Base-by-base conservation (phyloP, 78 protist species). In the Blattamonas nauphoetae region DNA sequence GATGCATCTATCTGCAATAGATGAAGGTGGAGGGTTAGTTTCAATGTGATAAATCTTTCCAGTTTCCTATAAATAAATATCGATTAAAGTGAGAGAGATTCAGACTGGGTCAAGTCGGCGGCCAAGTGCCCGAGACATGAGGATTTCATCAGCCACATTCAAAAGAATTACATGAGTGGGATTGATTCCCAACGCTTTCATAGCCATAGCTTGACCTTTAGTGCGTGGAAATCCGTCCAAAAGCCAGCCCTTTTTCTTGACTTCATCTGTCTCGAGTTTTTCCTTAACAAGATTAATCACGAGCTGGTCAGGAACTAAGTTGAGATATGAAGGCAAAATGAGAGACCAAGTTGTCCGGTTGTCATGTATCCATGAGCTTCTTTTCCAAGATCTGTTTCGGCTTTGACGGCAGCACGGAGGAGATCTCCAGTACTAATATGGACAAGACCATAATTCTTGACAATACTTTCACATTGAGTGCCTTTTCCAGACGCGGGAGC, bases 191-290 rank as follows among this genome's bases (percentile, higher is more conserved):
- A 1, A 41, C 29, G n/a, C 1, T 21, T 11, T 1, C 21, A 87
- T 1, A 2, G 33, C 4, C 21, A 4, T 21, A 32, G 89, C 89
- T 43, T 87, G 89, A 1, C 81, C 36, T 1, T 34, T 1, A 0
- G 45, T 80, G 29, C 89, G 89, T 0, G 89, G 89, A 71, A 87
- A 87, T 1, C 89, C 89, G 64, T 87, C 89, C 1, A 87, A 42
- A 34, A 87, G 45, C 78, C 43, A 87, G 1, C 83, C 89, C 35
- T 44, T 2, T 43, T 78, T 29, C n/a, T 0, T 2, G 71, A 3
- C 3, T 29, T 87, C 85, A 3, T 11, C 38, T 41, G 41, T 3
- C 2, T 29, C 3, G 32, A 87, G 1, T 11, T 55, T 0, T 3
- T 78, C 35, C 38, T 32, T 34, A 5, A 87, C 32, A n/a, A 87